Conservation (phyloP, 352 stramenopile genomes). For the Plasmopara muralis region DNA sequence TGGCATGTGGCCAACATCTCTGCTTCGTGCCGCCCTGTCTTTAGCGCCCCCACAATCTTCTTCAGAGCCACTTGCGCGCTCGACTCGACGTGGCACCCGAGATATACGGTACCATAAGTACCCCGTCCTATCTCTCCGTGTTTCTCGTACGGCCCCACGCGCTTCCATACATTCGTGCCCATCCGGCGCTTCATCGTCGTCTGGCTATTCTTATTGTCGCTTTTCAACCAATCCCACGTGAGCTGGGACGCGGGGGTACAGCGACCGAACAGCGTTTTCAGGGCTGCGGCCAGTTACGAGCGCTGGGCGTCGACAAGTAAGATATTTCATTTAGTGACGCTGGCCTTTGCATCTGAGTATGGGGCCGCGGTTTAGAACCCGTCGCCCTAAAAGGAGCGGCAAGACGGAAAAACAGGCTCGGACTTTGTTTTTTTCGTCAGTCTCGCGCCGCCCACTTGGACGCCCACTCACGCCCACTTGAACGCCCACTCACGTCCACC, state of each 20-base stretch:
- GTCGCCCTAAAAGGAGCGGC: constrained; percentile 13
- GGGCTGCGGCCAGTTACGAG: no score
- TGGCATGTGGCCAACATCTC: constrained; percentile 42
- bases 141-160: constrained; percentile 62
- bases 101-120: constrained; percentile 75
- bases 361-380: no score
- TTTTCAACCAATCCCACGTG: no score
- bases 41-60: constrained; percentile 46
- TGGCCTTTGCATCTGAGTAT: constrained; percentile 14
- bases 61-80: constrained; percentile 59
- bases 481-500: no score
- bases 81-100: constrained; percentile 37
- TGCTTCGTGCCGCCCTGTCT: constrained; percentile 41
- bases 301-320: background rate
- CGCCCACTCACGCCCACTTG: no score
- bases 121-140: constrained; percentile 71
- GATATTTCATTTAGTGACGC: background rate
- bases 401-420: background rate
- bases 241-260: no score
- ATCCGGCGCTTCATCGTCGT: constrained; percentile 28
- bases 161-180: constrained; percentile 30
- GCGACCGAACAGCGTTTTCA: no score
- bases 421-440: constrained; percentile 5
- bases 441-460: constrained; percentile 2
- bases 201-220: no score